Base-by-base conservation (phyloP, 306 rosid species). In the Potentilla sterilis region DNA sequence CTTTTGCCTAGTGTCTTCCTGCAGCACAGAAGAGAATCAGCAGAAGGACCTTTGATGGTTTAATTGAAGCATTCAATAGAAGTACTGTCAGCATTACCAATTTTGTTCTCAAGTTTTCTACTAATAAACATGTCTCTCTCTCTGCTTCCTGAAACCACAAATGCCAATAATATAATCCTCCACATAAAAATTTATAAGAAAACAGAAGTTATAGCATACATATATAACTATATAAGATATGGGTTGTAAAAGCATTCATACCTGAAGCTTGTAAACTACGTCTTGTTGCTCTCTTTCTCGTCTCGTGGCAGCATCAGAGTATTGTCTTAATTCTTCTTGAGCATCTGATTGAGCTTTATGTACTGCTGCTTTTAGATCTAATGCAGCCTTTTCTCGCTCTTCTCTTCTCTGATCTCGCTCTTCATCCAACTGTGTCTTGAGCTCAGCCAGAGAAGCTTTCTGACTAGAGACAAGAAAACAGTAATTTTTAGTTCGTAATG, bases 1-100 rank as follows among this genome's bases (percentile, higher is more conserved):
- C 77, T 87, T 94, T 88, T 94, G 85, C 85, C 98, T 85, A 28
- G 93, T 81, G 75, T 88, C 96, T 83, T 92, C 97, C 98, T 94
- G 88, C 81, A 88, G 80, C 76, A 66, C 73, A 75, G 11, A 86
- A 54, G 72, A 54, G 79, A 64, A 78, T 78, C 15, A 81, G 67
- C 51, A 64, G 37, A 81, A 48, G 68, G 52, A 74, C 55, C 16
- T 10, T 59, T 21, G 48, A 54, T 54, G 65, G 52, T 76, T 84
- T 75, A 65, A 34, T 7, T 7, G 55, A 84, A 37, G 71, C 73
- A 59, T 41, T 52, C 21, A 72, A 76, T 35, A 51, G 38, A 73
- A 71, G 64, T 49, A 72, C 72, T 21, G 40, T 49, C 52, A 81
- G 76, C 49, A 49, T 73, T 94, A 94, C 98, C 97, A 94, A 87